Conservation (phyloP, 805 yeast genomes). For the Cyberlindnera lachancei region DNA sequence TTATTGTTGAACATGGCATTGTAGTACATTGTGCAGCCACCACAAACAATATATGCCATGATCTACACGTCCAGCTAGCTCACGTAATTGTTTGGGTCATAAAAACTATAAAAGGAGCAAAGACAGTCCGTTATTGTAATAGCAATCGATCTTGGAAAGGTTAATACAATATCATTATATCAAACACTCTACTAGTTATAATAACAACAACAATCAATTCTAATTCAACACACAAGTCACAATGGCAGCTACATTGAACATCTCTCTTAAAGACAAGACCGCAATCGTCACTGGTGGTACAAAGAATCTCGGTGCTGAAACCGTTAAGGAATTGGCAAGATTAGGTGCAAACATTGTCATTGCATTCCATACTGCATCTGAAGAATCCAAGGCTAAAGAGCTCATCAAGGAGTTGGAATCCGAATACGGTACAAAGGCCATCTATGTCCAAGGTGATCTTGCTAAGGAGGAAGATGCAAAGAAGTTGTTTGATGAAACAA, state of each 20-base stretch:
- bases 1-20: too few species aligned
- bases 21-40: too few species aligned
- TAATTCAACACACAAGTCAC: too few species aligned
- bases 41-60: too few species aligned
- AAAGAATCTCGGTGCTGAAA: slow-evolving; percentile 50
- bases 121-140: too few species aligned
- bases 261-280: slow-evolving; percentile 35
- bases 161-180: too few species aligned
- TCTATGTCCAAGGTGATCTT: slow-evolving; percentile 18
- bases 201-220: too few species aligned
- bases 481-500: slow-evolving; percentile 39
- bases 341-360: slow-evolving; percentile 46
- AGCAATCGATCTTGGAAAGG: too few species aligned
- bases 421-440: slow-evolving; percentile 32
- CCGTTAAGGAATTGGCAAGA: slow-evolving; percentile 47
- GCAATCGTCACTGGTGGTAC: slow-evolving; percentile 55
- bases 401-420: slow-evolving; percentile 30
- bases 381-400: slow-evolving; percentile 28
- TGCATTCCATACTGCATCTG: slow-evolving; percentile 44
- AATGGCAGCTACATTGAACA: slow-evolving; percentile 17
- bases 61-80: too few species aligned
- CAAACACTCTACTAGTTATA: too few species aligned
- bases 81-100: too few species aligned
- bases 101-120: too few species aligned
- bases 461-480: slow-evolving; percentile 32